Evolutionary conservation across 192 early-diverging fungal species (phyloP).

Genomic region (Coemansia asiatica): DNA sequence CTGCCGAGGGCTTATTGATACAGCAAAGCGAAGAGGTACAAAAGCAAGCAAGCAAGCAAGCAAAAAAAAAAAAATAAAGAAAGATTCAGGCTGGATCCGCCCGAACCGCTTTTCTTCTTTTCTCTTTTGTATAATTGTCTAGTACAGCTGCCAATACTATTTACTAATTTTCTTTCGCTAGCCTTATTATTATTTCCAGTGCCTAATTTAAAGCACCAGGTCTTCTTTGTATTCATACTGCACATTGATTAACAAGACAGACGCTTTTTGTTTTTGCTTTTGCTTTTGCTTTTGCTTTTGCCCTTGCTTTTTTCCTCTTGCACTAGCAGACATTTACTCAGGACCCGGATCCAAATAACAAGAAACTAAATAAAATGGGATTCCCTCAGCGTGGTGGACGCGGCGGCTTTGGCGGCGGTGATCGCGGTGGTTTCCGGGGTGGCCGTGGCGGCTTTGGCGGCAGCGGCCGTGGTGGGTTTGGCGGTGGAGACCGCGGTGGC

Average conservation of each 20-base stretch:
- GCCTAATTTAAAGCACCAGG: neutral
- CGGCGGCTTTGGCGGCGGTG: slow-evolving; percentile 53
- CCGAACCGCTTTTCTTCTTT: neutral
- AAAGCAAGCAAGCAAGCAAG: neutral
- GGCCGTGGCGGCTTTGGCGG: slow-evolving; percentile 28
- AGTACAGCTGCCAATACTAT: too few species aligned
- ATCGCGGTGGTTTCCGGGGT: slow-evolving; percentile 49
- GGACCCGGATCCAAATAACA: neutral
- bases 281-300: neutral
- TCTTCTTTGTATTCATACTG: slow-evolving; percentile 6
- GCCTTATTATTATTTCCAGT: slow-evolving; percentile 12
- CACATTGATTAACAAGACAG: neutral
- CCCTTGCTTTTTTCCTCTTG: neutral
- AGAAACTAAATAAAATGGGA: slow-evolving; percentile 40
- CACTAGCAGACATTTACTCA: neutral
- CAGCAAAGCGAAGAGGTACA: too few species aligned
- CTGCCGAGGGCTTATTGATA: too few species aligned
- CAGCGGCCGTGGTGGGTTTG: slow-evolving; percentile 18
- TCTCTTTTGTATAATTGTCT: slow-evolving; percentile 3
- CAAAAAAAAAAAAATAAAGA: neutral
- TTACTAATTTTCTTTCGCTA: neutral
- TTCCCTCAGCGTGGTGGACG: slow-evolving; percentile 51
- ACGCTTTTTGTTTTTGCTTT: too few species aligned
- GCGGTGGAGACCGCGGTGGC: slow-evolving; percentile 51
- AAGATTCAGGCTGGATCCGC: neutral